Evolutionary conservation across 2,329 filamentous ascomycete genomes (phyloP).

Genomic region (Cercospora brassicicola): DNA sequence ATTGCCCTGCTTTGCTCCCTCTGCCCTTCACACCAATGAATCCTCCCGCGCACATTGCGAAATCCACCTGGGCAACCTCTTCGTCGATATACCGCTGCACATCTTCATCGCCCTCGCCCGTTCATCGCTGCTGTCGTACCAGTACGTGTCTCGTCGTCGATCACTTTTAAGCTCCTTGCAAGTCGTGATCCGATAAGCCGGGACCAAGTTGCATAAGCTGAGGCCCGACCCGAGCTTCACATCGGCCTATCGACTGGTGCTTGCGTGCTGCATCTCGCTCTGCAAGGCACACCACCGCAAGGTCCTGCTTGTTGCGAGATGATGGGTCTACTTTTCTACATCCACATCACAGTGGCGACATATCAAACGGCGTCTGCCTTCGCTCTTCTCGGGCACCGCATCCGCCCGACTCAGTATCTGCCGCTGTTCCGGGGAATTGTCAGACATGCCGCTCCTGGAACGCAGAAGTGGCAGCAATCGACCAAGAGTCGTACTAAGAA

Average conservation of each 20-base stretch:
- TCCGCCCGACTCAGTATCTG: not conserved
- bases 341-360: not conserved
- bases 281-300: not conserved
- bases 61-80: not conserved
- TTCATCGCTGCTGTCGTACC: not conserved
- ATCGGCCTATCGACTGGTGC: not conserved
- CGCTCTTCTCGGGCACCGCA: not conserved
- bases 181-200: not conserved
- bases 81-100: not conserved
- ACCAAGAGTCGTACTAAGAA: not conserved
- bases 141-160: not conserved
- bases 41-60: not conserved
- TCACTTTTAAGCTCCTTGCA: not conserved
- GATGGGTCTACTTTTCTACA: not conserved
- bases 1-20: not conserved
- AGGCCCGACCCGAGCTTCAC: not conserved
- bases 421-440: not conserved
- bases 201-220: not conserved
- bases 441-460: not conserved
- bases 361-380: not conserved
- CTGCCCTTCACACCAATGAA: not conserved
- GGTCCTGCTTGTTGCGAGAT: not conserved
- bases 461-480: not conserved
- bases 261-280: not conserved
- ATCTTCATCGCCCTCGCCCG: not conserved